Conservation (phyloP, 2,329 filamentous ascomycete genomes). For the Colletotrichum trifolii region DNA sequence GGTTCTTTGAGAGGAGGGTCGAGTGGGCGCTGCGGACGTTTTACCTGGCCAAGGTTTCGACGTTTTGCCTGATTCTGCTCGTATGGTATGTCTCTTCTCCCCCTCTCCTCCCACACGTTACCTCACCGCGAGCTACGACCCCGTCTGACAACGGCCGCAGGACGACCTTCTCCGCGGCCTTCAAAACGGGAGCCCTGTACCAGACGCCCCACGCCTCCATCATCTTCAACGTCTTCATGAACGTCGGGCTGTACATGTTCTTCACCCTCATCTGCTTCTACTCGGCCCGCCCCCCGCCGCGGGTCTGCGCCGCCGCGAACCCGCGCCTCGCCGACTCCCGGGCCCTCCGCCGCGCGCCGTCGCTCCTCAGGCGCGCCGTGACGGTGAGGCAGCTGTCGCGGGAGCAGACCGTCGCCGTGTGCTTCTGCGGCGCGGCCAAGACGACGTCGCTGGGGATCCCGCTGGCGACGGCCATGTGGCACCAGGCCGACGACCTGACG, state of each 20-base stretch:
- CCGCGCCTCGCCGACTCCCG: slow-evolving; percentile 46
- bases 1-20: slow-evolving; percentile 60
- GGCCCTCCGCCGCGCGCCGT: slow-evolving; percentile 42
- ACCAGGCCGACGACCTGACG: slow-evolving; percentile 62
- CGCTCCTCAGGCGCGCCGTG: slow-evolving; percentile 47
- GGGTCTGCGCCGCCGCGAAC: slow-evolving; percentile 48
- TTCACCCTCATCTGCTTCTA: slow-evolving; percentile 72
- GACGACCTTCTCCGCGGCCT: slow-evolving; percentile 75
- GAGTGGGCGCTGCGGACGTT: slow-evolving; percentile 64
- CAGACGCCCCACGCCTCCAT: slow-evolving; percentile 69
- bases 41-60: slow-evolving; percentile 62
- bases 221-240: slow-evolving; percentile 75
- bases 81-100: slow-evolving; percentile 54
- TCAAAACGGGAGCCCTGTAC: slow-evolving; percentile 71
- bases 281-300: slow-evolving; percentile 55
- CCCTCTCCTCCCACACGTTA: background rate
- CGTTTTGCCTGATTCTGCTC: slow-evolving; percentile 58
- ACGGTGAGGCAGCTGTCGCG: slow-evolving; percentile 64
- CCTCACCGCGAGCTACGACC: slow-evolving; percentile 47
- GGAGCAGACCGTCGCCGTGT: slow-evolving; percentile 75
- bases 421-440: slow-evolving; percentile 80
- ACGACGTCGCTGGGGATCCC: slow-evolving; percentile 78
- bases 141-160: slow-evolving; percentile 48
- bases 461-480: slow-evolving; percentile 75
- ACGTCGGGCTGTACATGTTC: slow-evolving; percentile 70